Evolutionary conservation across 345 rosid species (phyloP), one percentile per base, ranked within the genome.

Genomic region (Sonneratia caseolaris): DNA sequence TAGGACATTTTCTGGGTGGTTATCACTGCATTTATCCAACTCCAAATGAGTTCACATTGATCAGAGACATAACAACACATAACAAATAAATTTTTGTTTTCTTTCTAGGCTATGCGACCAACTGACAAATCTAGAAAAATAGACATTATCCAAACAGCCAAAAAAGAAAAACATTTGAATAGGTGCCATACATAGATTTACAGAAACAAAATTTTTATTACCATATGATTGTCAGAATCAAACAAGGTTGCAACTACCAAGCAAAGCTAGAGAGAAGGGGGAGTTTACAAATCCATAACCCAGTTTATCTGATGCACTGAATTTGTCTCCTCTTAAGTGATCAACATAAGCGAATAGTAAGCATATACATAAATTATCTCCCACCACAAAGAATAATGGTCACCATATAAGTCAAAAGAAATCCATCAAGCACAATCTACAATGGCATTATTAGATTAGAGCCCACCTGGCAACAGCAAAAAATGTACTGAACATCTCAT

Each of bases 401-500:
- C 35, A 57, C 3, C n/a, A 57, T 57, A 35, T 27, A 13, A 35
- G 5, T 6, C 37, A 62, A 62, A 27, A 13, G 37, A 62, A 35
- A 24, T n/a, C 35, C 64, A 37, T 75, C 36, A 35, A 45, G 59
- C 37, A 47, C 3, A 1, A 71, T n/a, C 3, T 35, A 18, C 47
- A 16, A 48, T 12, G 40, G 19, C 66, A 75, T 37, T 66, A 37
- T 32, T 66, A 57, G 15, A 70, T 73, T 24, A 70, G 70, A 86
- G 79, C 92, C 72, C 66, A 95, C 99, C 99, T 90, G 77, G 91
- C 92, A 79, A 95, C 94, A 76, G 88, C 61, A 68, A 95, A 88
- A 79, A 92, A 92, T 68, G 97, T 92, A 71, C 82, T 84, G 90
- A 87, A 95, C 90, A 95, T 91, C 83, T 90, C 83, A 78, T 89